Base-by-base conservation (phyloP, 768 basidiomycete genomes). In the Floccularia luteovirens region DNA sequence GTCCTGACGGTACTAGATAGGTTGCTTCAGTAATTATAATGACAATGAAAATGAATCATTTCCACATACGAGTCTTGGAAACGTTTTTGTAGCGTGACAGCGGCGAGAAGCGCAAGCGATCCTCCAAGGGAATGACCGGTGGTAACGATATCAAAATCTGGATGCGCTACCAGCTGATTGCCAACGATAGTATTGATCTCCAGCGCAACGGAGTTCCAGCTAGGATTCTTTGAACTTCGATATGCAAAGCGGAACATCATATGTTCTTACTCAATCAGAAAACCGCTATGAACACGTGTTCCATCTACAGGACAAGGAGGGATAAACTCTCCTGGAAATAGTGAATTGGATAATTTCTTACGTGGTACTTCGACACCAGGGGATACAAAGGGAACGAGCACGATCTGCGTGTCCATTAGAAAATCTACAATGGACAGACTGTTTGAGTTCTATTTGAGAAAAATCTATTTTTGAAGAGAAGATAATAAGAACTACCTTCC, bases 101-200 rank as follows among this genome's bases (percentile, higher is more conserved):
- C 70, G 1, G 67, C 71, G 1, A 77, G 53, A 2, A 69, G 60
- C 1, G 77, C 65, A 4, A 79, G 51, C 1, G 74, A 58, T 5
- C 74, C 77, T 7, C 77, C 77, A 7, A 77, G 54, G 1, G 75
- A 77, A 48, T 79, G 77, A 0, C 77, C 77, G 3, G 62, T 61
- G 0, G 68, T 68, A 6, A 71, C 64, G 23, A 77, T 53, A 1
- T 60, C 49, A 45, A 66, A 67, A 1, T 52, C 61, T 2, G 61
- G 56, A 41, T 73, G 57, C 2, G 43, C 42, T 8, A 49, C 45
- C 1, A 72, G 49, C 43, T 74, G 64, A 5, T 50, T 42, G 4
- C 54, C 47, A 3, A 76, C 43, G 17, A 67, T 53, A 8, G 56
- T 42, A 5, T 66, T 51, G 20, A 75, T 60, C 48, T 67, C 57